These are phyloP conservation scores for Hymenoscyphus occultus DNA, from an alignment of 2,329 filamentous ascomycete genomes.

Conservation along the genomic window DNA sequence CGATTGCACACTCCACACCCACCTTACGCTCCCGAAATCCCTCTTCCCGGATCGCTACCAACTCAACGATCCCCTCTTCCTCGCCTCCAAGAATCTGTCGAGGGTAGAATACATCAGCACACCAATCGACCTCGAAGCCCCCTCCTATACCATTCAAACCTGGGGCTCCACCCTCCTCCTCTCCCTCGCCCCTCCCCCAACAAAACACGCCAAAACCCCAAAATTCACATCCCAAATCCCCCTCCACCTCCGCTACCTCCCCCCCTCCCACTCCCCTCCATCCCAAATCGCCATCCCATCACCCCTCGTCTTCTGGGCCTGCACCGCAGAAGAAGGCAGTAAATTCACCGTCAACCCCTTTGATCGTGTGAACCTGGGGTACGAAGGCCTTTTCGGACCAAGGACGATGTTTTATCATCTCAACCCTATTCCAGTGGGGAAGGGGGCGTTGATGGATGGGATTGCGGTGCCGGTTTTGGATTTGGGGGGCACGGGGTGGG, in stretches of 20 bases:
- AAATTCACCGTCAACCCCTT: too few relatives aligned
- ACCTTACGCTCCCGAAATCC: conserved; percentile 75
- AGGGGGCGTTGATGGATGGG: too few relatives aligned
- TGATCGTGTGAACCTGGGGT: too few relatives aligned
- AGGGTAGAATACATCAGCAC: conserved; percentile 66
- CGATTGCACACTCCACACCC: conserved; percentile 72
- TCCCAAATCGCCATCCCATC: conserved; percentile 58
- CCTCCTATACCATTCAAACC: conserved; percentile 68
- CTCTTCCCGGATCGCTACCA: conserved; percentile 90
- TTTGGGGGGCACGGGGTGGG: too few relatives aligned
- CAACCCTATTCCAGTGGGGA: too few relatives aligned
- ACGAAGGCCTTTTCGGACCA: too few relatives aligned
- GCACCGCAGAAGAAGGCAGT: conserved; percentile 60
- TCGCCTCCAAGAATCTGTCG: conserved; percentile 74
- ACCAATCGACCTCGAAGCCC: conserved; percentile 86
- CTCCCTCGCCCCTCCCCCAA: conserved; percentile 58
- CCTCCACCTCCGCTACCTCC: conserved; percentile 80
- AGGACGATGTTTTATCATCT: too few relatives aligned
- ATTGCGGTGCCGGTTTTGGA: too few relatives aligned
- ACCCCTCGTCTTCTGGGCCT: conserved; percentile 89
- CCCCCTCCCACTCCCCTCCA: conserved; percentile 47
- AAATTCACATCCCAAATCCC: conserved; percentile 69
- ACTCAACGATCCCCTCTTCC: conserved; percentile 71
- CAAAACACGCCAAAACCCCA: conserved; percentile 34
- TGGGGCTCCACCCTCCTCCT: conserved; percentile 83